Evolutionary conservation across 441 rosid genomes (phyloP).

Genomic region (Jatropha podagrica): DNA sequence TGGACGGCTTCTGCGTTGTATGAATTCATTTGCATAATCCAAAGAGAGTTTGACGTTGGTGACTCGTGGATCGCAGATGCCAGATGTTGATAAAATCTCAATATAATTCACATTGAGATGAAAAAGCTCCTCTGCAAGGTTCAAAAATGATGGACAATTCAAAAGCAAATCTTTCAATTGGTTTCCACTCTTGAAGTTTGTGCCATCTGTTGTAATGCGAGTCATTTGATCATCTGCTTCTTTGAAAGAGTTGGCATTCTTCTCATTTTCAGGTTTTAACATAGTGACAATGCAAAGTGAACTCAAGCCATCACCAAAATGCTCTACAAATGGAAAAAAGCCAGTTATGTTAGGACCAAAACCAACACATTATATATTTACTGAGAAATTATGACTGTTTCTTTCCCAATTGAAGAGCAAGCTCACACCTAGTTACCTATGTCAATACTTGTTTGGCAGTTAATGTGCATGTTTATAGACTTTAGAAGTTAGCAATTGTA

Average conservation of each 20-base stretch:
- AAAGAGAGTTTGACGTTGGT: constrained; percentile 40
- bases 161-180: constrained; percentile 45
- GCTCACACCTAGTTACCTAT: too few species aligned
- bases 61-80: constrained; percentile 11
- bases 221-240: constrained; percentile 25
- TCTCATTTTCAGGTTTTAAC: constrained; percentile 22
- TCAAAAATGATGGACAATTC: constrained; percentile 45
- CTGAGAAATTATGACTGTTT: not conserved
- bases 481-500: not conserved
- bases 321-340: constrained; percentile 33
- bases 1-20: constrained; percentile 48
- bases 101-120: constrained; percentile 34
- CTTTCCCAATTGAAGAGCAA: not conserved
- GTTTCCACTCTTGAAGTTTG: constrained; percentile 26
- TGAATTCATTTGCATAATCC: constrained; percentile 61
- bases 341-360: not conserved
- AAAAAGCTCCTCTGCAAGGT: constrained; percentile 48
- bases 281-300: constrained; percentile 21
- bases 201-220: constrained; percentile 6
- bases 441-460: not conserved
- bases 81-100: constrained; percentile 20
- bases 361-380: not conserved
- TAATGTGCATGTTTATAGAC: not conserved
- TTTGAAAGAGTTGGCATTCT: constrained; percentile 10
- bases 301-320: constrained; percentile 30